Conservation (phyloP, 495 filamentous ascomycete species). For the Penicillium herquei region DNA sequence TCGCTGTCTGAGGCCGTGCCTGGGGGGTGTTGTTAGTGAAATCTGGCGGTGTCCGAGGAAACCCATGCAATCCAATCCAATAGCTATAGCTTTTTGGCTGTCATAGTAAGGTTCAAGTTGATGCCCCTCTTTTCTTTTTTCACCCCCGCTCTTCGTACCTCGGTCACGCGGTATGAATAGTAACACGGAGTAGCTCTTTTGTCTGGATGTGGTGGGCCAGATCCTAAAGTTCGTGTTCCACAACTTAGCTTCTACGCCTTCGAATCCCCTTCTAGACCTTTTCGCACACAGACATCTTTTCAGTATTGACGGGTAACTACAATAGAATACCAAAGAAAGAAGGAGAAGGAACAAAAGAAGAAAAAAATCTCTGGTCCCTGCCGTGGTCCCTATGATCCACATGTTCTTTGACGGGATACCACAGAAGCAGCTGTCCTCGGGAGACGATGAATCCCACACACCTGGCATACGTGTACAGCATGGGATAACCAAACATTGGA, state of each 20-base stretch:
- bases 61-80: not conserved
- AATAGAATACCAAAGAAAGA: not conserved
- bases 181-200: not conserved
- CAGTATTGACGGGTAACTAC: not conserved
- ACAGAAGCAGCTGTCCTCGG: conserved; percentile 6
- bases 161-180: not conserved
- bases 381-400: not conserved
- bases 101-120: conserved; percentile 7
- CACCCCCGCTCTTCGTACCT: not conserved
- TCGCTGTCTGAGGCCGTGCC: not conserved
- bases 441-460: not conserved
- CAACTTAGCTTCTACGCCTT: not conserved
- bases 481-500: not conserved
- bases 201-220: conserved; percentile 2
- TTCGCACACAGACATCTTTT: not conserved
- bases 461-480: not conserved
- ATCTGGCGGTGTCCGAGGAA: not conserved
- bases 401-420: conserved; percentile 9
- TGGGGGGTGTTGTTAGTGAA: not conserved
- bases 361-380: not conserved
- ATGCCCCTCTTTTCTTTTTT: not conserved
- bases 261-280: conserved; percentile 7
- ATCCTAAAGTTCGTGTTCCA: conserved; percentile 2
- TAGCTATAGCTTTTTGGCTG: conserved; percentile 4
- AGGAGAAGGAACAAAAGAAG: conserved; percentile 2